A percentile compares a stretch with the other conserved stretches of the same genome.
phyloP scores from a whole-genome alignment of 106 monocot genomes.

The Platanthera zijinensis region DNA sequence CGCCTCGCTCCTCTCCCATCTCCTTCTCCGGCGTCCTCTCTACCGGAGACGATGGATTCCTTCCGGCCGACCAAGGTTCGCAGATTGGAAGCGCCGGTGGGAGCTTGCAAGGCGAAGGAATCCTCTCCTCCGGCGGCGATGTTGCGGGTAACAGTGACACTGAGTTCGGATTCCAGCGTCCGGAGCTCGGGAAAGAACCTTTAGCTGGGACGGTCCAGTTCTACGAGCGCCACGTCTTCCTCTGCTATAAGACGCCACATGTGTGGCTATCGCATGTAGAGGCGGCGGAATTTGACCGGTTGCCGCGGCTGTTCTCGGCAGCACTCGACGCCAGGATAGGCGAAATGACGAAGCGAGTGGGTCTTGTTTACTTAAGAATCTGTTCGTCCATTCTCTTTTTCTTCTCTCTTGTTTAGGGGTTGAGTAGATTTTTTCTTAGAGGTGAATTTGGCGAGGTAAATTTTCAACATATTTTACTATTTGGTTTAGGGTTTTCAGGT shows the following conservation, averaged over 20 bases:
- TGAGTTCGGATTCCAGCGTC: slow-evolving; percentile 29
- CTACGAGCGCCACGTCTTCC: slow-evolving; percentile 55
- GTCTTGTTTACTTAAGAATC: not conserved
- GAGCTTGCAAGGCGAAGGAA: slow-evolving; percentile 9
- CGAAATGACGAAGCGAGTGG: slow-evolving; percentile 42
- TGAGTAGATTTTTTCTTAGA: not conserved
- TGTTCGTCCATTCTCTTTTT: not conserved
- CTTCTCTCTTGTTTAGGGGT: not conserved
- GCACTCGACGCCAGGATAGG: slow-evolving; percentile 30
- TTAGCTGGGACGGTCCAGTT: slow-evolving; percentile 44
- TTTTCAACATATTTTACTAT: not conserved
- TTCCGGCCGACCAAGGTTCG: slow-evolving; percentile 4
- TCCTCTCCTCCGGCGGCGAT: slow-evolving; percentile 6
- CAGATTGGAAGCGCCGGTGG: slow-evolving; percentile 10
- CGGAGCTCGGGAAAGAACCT: slow-evolving; percentile 17
- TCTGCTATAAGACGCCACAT: slow-evolving; percentile 58
- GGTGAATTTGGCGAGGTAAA: not conserved
- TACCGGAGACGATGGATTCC: not conserved
- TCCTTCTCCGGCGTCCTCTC: slow-evolving; percentile 11
- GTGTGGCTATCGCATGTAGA: slow-evolving; percentile 57
- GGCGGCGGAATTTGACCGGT: slow-evolving; percentile 50
- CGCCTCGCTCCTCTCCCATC: slow-evolving; percentile 21
- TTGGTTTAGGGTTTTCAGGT: not conserved
- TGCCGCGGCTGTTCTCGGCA: slow-evolving; percentile 43
- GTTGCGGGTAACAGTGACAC: slow-evolving; percentile 1